These are phyloP conservation scores for Metarhizium guizhouense DNA, from an alignment of 2,329 filamentous ascomycete genomes.

Conservation along the genomic window DNA sequence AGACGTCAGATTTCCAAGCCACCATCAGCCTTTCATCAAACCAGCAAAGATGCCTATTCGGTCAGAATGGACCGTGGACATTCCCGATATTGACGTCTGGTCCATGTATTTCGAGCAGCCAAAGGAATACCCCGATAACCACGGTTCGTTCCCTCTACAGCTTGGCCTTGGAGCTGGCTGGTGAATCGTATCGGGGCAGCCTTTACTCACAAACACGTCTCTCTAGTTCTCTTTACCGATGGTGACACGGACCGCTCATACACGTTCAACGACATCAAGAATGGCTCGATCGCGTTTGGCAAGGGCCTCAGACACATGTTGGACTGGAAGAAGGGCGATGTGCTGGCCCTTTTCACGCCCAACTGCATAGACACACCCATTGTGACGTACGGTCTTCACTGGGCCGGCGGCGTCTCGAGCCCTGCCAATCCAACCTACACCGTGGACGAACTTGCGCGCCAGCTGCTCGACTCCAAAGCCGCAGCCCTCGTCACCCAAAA, in stretches of 20 bases:
- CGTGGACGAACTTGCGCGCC: conserved; percentile 71
- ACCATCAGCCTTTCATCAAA: background rate
- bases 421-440: conserved; percentile 87
- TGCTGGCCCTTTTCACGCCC: conserved; percentile 72
- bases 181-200: background rate
- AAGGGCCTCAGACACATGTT: conserved; percentile 65
- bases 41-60: conserved; percentile 54
- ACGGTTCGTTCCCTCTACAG: conserved; percentile 43
- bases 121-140: conserved; percentile 62
- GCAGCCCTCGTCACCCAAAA: conserved; percentile 69
- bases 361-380: conserved; percentile 79
- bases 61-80: conserved; percentile 57
- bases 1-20: background rate
- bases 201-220: background rate
- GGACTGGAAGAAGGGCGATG: conserved; percentile 76
- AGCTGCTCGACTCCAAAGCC: conserved; percentile 70
- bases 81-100: conserved; percentile 74
- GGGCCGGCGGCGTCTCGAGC: conserved; percentile 75
- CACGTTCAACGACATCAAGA: conserved; percentile 59
- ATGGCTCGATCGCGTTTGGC: conserved; percentile 65
- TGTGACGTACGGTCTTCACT: conserved; percentile 69
- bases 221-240: conserved; percentile 68
- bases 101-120: conserved; percentile 63
- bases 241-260: conserved; percentile 59
- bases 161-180: conserved; percentile 3